Base-by-base conservation (phyloP, 495 filamentous ascomycete species). In the Aspergillus bridgeri region DNA sequence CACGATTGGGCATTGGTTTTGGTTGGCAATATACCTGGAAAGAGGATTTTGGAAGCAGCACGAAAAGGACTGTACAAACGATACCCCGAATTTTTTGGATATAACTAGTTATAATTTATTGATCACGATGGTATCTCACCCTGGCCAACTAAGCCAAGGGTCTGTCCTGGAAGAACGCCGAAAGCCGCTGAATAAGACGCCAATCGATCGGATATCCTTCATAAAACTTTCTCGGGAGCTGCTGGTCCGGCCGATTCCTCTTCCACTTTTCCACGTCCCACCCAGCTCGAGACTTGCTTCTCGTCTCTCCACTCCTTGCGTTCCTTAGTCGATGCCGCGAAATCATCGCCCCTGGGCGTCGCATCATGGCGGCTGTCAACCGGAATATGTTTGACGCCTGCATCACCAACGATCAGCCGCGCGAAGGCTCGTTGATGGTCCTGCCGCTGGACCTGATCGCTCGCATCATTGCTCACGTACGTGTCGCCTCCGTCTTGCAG, bases 361-460 rank as follows among this genome's bases (percentile, higher is more conserved):
- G 70, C 69, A 71, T 69, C 61, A 77, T 81, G 77, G 73, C 72
- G 69, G 60, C 71, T 55, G 73, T 77, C 66, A 75, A 78, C 58
- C 69, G 52, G 60, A 78, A 77, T 50, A 79, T 80, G 72, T 79
- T 80, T 55, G 74, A 74, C 51, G 70, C 74, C 55, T 74, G 61
- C 56, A 65, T 79, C 55, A 56, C 56, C 24, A 62, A 59, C 9
- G 71, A 76, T 51, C 66, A 53, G 20, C 70, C 70, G 42, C 61
- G 67, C 23, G 70, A 66, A 19, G 67, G 69, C 5, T 71, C 71
- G 51, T 53, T 79, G 52, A 62, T 80, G 64, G 67, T 70, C n/a
- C 68, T 86, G 15, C 84, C 84, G 23, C 66, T 87, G 60, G 83
- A 86, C 60, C 62, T 87, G 49, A 78, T 87, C 56, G 80, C 74